Conservation (phyloP, 2,329 filamentous ascomycete genomes). For the Plenodomus biglobosus region DNA sequence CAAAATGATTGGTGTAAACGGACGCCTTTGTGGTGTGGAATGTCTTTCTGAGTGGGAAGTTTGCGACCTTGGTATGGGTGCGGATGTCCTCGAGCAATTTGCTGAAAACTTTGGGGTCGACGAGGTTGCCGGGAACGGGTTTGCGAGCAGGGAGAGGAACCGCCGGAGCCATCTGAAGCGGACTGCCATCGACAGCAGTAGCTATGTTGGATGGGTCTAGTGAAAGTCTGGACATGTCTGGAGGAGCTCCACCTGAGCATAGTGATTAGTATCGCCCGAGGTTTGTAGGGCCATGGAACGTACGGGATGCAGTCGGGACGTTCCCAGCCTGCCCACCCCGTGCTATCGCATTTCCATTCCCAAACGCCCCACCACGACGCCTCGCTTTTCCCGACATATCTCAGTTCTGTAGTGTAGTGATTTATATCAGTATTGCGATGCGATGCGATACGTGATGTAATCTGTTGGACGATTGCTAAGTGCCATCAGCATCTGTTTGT, state of each 20-base stretch:
- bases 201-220: not conserved
- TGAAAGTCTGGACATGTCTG: not conserved
- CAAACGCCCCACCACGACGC: not conserved
- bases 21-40: not conserved
- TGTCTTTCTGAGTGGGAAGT: slow-evolving; percentile 5
- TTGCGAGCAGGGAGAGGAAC: not conserved
- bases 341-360: not conserved
- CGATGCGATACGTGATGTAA: not conserved
- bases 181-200: slow-evolving; percentile 6
- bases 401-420: not conserved
- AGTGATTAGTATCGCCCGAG: not conserved
- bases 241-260: not conserved
- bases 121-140: not conserved
- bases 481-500: no score
- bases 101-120: not conserved
- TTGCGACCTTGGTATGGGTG: not conserved
- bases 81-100: not conserved
- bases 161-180: not conserved
- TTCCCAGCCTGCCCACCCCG: not conserved
- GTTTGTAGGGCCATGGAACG: not conserved
- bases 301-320: not conserved
- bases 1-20: slow-evolving; percentile 9
- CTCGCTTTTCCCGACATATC: not conserved
- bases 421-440: not conserved
- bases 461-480: no score